phyloP scores from a whole-genome alignment of 2,329 filamentous ascomycete genomes.

The Pseudopithomyces chartarum region DNA sequence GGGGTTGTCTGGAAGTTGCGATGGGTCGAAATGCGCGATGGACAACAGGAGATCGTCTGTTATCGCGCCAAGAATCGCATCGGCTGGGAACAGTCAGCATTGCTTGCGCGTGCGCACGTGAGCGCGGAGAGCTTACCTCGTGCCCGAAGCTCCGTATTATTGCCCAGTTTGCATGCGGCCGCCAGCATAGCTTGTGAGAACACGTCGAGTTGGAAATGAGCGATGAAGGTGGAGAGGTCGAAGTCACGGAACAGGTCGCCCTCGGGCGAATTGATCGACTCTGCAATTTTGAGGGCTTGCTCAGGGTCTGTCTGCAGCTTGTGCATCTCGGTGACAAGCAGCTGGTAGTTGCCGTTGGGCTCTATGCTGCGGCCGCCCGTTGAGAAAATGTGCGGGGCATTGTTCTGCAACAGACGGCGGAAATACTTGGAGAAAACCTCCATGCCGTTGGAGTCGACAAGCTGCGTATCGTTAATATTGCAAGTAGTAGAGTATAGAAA shows the following conservation, averaged over 20 bases:
- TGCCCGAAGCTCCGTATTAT: slow-evolving; percentile 78
- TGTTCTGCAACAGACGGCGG: slow-evolving; percentile 86
- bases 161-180: slow-evolving; percentile 84
- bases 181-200: slow-evolving; percentile 86
- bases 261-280: slow-evolving; percentile 87
- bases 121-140: slow-evolving; percentile 69
- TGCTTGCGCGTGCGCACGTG: background rate
- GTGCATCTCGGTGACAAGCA: slow-evolving; percentile 81
- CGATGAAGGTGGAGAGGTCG: slow-evolving; percentile 92
- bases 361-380: slow-evolving; percentile 73
- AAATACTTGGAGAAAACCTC: slow-evolving; percentile 98
- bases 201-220: slow-evolving; percentile 92
- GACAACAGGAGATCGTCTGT: slow-evolving; percentile 78
- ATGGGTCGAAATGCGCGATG: slow-evolving; percentile 64
- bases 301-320: slow-evolving; percentile 81
- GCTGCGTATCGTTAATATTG: slow-evolving; percentile 55
- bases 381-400: slow-evolving; percentile 90
- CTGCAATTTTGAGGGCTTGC: slow-evolving; percentile 88
- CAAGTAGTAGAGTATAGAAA: background rate
- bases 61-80: slow-evolving; percentile 85
- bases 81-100: slow-evolving; percentile 62
- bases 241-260: slow-evolving; percentile 96
- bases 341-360: slow-evolving; percentile 80
- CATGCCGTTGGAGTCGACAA: slow-evolving; percentile 98
- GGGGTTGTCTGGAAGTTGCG: slow-evolving; percentile 68